These are phyloP conservation scores for Parastagonospora nodorum DNA, from an alignment of 2,329 filamentous ascomycete genomes.

Conservation along the genomic window DNA sequence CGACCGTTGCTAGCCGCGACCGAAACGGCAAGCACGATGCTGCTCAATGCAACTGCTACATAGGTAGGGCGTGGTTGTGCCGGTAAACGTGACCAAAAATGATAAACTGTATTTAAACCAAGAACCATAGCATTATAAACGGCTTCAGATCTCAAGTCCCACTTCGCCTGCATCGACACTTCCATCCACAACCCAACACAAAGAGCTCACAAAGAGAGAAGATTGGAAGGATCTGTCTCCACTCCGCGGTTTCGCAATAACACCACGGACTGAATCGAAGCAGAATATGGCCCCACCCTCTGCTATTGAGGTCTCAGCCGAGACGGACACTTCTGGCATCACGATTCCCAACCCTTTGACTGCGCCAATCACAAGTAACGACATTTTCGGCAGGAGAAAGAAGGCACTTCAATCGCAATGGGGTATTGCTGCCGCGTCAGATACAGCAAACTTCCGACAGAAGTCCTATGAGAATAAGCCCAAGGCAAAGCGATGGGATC, in stretches of 20 bases:
- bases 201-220: neutral
- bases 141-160: neutral
- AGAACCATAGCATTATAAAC: neutral
- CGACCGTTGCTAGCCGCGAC: conserved; percentile 42
- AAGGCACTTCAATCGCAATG: conserved; percentile 72
- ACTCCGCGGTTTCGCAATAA: neutral
- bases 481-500: conserved; percentile 81
- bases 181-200: neutral
- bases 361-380: conserved; percentile 57
- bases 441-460: conserved; percentile 80
- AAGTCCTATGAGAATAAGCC: conserved; percentile 68
- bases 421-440: conserved; percentile 78
- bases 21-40: conserved; percentile 22
- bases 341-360: conserved; percentile 60
- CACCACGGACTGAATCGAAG: neutral
- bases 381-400: conserved; percentile 69
- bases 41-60: conserved; percentile 24
- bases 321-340: conserved; percentile 55
- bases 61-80: conserved; percentile 27
- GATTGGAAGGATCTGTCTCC: neutral
- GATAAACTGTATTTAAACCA: neutral
- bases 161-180: neutral
- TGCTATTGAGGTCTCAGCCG: conserved; percentile 50
- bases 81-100: neutral
- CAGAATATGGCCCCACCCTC: conserved; percentile 39